phyloP scores from a whole-genome alignment of 306 rosid genomes.

The Bauhinia variegata region DNA sequence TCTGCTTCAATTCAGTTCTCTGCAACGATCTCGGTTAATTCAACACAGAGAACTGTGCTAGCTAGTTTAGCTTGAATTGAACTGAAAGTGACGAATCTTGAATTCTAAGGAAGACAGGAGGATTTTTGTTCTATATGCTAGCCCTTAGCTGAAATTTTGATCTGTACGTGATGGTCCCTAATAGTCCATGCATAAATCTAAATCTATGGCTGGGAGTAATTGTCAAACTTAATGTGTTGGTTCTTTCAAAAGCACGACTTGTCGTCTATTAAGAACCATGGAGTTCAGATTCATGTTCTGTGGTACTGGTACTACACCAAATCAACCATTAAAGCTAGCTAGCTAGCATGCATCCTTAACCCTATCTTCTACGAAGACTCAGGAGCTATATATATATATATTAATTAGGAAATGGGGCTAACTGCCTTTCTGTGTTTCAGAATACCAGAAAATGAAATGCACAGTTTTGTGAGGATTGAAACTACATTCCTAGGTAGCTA shows the following conservation, averaged over 20 bases:
- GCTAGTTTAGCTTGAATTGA: slow-evolving; percentile 1
- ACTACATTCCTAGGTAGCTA: background rate
- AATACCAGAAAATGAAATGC: background rate
- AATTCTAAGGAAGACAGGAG: slow-evolving; percentile 9
- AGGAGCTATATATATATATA: no score
- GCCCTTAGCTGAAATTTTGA: background rate
- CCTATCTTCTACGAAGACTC: no score
- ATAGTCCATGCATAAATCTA: slow-evolving; percentile 12
- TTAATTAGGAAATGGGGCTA: background rate
- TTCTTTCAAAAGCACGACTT: slow-evolving; percentile 36
- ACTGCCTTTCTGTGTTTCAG: no score
- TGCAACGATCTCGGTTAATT: background rate
- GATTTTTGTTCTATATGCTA: slow-evolving; percentile 33
- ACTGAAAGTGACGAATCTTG: slow-evolving; percentile 31
- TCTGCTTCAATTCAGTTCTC: background rate
- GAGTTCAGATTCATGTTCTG: slow-evolving; percentile 31
- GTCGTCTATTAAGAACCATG: slow-evolving; percentile 44
- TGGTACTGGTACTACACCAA: slow-evolving; percentile 28
- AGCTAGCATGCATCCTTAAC: no score
- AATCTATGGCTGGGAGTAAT: slow-evolving; percentile 21
- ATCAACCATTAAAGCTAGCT: background rate
- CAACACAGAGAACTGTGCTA: background rate
- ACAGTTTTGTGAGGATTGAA: slow-evolving; percentile 4
- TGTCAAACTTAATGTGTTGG: slow-evolving; percentile 35
- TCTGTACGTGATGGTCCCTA: slow-evolving; percentile 31